Base-by-base conservation (phyloP, 306 rosid species). In the Cucumis melo region DNA sequence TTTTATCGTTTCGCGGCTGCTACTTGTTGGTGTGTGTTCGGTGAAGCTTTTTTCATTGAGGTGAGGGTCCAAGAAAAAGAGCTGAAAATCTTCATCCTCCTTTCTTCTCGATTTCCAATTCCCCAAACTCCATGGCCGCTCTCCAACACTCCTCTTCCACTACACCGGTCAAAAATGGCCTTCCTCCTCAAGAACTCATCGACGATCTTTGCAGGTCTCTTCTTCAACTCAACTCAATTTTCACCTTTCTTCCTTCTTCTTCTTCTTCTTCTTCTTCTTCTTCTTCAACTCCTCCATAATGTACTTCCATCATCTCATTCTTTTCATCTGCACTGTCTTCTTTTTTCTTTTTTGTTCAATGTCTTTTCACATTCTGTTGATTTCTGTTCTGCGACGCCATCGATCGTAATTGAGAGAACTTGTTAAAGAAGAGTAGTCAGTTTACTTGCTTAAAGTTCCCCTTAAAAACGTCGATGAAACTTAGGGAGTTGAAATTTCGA, bases 171-270 rank as follows among this genome's bases (percentile, higher is more conserved):
- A 92, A 89, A 85, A 84, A 71, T 78, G 88, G 90, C 66, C 96
- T 91, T 78, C 98, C 96, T 56, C 90, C 98, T 23, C 88, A 85
- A 63, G 98, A 93, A 79, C 98, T 93, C 78, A 91, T 93, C 8
- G 98, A 93, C 76, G 96, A 93, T 87, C 96, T 93, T 81, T 93
- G 98, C 88, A 93, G 98, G 98, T 86, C 29, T 7, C 15, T 13
- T 12, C 21, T 58, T 53, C 41, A 24, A 24, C 61, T 53, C 36
- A 6, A 44, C 76, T 72, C 73, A 27, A 27, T 3, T n/a, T 34
- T 15, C 17, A 53, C 68, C 21, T 41, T 38, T 67, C 12, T 42
- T 42, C 16, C 61, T 73, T 32, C 38, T 78, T n/a, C 68, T 36
- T 64, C 16, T 36, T 36, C 3, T 36, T 36, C 15, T 27, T 27